Base-by-base conservation (phyloP, 768 basidiomycete genomes). In the Trametes sanguinea region DNA sequence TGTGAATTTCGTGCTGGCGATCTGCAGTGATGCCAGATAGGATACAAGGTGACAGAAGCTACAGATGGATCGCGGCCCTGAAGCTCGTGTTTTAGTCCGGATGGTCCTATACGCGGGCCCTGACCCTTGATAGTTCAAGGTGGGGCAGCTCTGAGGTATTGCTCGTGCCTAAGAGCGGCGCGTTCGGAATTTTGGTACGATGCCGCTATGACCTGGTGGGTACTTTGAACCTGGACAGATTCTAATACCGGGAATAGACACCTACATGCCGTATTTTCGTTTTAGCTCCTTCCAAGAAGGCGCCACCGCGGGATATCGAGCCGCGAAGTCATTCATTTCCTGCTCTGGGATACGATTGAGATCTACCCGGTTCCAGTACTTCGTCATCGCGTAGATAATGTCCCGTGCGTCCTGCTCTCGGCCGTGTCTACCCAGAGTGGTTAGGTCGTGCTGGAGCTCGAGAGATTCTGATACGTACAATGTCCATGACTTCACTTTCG, bases 301-400 rank as follows among this genome's bases (percentile, higher is more conserved):
- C 9, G 81, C 85, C 45, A 83, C 89, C n/a, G 80, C 76, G 46
- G 81, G 73, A 68, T 89, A 80, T 40, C 78, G 79, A 13, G 78
- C 70, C 33, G 89, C 86, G 69, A 94, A 94, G 33, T 82, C 79
- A 61, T 85, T 85, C 92, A 94, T 94, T 70, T 94, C 92, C 61
- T 86, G 84, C 73, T 94, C 92, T 30, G 87, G 86, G 61, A 94
- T 87, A 66, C 92, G 89, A 71, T 94, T 94, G 66, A 93, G 85
- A 73, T 94, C 92, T 63, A 94, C 83, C 57, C 82, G 80, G 71
- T 88, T 89, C 91, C 92, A 93, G 70, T 88, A 90, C 57, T 84
- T 85, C 60, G 83, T 79, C 67, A 94, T 77, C 42, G 85, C 80
- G 70, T 85, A 92, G 45, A 79, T 72, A 67, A 94, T 91, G 64